phyloP scores from a whole-genome alignment of 495 filamentous ascomycete genomes.

The Saxophila tyrrhenica region DNA sequence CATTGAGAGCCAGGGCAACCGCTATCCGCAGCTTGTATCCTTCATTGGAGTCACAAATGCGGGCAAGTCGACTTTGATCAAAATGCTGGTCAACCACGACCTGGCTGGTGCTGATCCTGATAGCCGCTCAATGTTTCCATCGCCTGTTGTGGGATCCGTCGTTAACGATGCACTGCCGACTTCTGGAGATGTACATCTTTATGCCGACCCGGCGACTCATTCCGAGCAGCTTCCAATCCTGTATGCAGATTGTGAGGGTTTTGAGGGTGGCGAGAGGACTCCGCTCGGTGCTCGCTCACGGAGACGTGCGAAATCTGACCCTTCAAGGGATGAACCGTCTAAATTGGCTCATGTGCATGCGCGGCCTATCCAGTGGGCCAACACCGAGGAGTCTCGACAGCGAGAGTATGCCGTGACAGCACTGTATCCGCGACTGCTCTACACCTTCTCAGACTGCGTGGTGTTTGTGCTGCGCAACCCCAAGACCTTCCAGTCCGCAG shows the following conservation, averaged over 20 bases:
- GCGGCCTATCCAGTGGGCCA: conserved; percentile 32
- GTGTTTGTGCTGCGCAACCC: conserved; percentile 26
- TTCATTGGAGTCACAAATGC: conserved; percentile 40
- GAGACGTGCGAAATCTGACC: conserved; percentile 2
- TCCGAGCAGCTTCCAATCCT: conserved; percentile 36
- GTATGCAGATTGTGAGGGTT: conserved; percentile 48
- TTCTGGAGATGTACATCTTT: conserved; percentile 54
- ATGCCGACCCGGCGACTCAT: conserved; percentile 44
- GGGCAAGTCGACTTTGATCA: conserved; percentile 49
- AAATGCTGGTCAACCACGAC: conserved; percentile 35
- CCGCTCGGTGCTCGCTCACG: conserved; percentile 29
- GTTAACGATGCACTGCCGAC: conserved; percentile 40
- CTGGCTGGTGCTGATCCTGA: not conserved
- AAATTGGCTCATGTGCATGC: conserved; percentile 2
- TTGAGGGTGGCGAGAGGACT: conserved; percentile 38
- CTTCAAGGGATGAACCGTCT: not conserved
- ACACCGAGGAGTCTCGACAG: conserved; percentile 29
- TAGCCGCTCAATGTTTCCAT: conserved; percentile 13
- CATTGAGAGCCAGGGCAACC: conserved; percentile 4
- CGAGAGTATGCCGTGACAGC: conserved; percentile 35
- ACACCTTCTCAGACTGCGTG: conserved; percentile 29
- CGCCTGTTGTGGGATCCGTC: conserved; percentile 31
- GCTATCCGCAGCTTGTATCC: conserved; percentile 31
- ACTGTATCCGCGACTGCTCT: conserved; percentile 43
- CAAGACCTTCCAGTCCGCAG: conserved; percentile 21